phyloP scores from a whole-genome alignment of 2,329 filamentous ascomycete genomes.

The Trichothecium roseum region DNA sequence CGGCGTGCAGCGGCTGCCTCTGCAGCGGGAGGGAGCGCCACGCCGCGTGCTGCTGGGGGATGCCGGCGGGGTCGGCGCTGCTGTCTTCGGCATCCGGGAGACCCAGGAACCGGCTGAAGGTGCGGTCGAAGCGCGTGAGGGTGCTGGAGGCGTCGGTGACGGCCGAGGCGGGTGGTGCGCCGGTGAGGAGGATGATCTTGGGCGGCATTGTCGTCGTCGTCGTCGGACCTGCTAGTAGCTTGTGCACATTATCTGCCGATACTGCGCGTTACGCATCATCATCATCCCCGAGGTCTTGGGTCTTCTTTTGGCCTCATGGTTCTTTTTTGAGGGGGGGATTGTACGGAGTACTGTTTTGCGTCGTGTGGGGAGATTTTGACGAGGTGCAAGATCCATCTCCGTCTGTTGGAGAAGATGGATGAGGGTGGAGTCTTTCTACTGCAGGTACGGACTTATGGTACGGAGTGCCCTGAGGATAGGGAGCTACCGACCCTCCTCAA shows the following conservation, averaged over 20 bases:
- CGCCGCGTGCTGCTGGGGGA: slow-evolving; percentile 25
- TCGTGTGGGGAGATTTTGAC: too few relatives aligned
- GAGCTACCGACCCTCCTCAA: too few relatives aligned
- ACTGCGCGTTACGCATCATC: not conserved
- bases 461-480: too few relatives aligned
- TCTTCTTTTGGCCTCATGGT: too few relatives aligned
- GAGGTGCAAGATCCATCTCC: too few relatives aligned
- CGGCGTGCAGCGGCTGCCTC: slow-evolving; percentile 34
- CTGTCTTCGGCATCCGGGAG: not conserved
- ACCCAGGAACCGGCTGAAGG: slow-evolving; percentile 15
- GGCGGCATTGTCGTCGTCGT: slow-evolving; percentile 12
- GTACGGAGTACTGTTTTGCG: too few relatives aligned
- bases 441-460: too few relatives aligned
- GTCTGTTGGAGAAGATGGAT: too few relatives aligned
- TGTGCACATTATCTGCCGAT: too few relatives aligned
- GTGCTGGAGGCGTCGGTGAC: slow-evolving; percentile 19
- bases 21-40: slow-evolving; percentile 47
- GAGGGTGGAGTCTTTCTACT: too few relatives aligned
- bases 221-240: not conserved
- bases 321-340: too few relatives aligned
- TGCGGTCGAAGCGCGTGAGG: slow-evolving; percentile 13
- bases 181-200: slow-evolving; percentile 26
- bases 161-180: slow-evolving; percentile 20
- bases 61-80: not conserved
- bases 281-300: not conserved